phyloP scores from a whole-genome alignment of 805 yeast genomes.

The Wickerhamiella qilinensis region DNA sequence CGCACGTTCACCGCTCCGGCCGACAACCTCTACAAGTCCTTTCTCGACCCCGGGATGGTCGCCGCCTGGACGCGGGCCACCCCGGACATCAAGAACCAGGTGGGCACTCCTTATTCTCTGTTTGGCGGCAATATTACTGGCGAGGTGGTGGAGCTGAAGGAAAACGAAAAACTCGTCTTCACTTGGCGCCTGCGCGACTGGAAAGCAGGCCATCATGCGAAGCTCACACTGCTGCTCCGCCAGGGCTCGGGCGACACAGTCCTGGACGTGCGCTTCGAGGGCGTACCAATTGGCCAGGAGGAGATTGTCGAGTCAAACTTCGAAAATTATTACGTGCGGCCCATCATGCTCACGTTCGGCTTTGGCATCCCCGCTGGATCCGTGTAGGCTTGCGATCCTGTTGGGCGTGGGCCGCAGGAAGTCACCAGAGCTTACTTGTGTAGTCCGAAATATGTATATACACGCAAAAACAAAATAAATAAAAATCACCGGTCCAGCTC shows the following conservation, averaged over 20 bases:
- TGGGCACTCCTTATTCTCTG: slow-evolving; percentile 46
- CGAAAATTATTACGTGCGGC: slow-evolving; percentile 73
- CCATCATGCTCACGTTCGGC: slow-evolving; percentile 85
- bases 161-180: slow-evolving; percentile 45
- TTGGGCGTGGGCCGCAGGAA: too few species aligned
- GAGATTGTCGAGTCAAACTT: slow-evolving; percentile 66
- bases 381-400: too few species aligned
- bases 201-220: slow-evolving; percentile 73
- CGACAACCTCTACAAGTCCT: slow-evolving; percentile 63
- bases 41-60: slow-evolving; percentile 60
- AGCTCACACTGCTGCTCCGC: slow-evolving; percentile 44
- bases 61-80: slow-evolving; percentile 83
- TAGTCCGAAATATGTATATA: too few species aligned
- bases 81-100: slow-evolving; percentile 39
- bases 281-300: slow-evolving; percentile 95
- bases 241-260: slow-evolving; percentile 78
- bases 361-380: slow-evolving; percentile 39
- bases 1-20: slow-evolving; percentile 79
- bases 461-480: too few species aligned
- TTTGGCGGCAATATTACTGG: slow-evolving; percentile 85
- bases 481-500: too few species aligned
- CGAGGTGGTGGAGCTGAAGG: slow-evolving; percentile 41
- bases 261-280: slow-evolving; percentile 61
- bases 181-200: slow-evolving; percentile 82
- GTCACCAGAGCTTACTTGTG: too few species aligned